Base-by-base conservation (phyloP, 192 early-diverging fungal genomes). In the Neocallimastix lanati region DNA sequence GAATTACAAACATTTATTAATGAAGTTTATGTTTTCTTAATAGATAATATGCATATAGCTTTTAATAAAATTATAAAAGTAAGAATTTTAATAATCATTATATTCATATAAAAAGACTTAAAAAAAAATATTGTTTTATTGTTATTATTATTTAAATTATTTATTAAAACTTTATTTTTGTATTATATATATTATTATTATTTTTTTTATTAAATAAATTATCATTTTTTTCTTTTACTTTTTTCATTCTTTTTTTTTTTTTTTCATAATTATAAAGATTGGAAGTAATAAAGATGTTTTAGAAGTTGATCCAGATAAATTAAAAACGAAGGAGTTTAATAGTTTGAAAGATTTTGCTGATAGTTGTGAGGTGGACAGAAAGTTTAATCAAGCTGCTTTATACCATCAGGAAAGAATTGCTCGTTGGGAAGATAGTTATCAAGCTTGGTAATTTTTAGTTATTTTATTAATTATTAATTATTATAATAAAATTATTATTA, bases 1-100 rank as follows among this genome's bases (percentile, higher is more conserved):
- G 89, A 90, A 76, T 78, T 90, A 30, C 89, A 90, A 76, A 80
- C 86, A 25, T 90, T 90, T 76, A 85, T 90, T 83, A 88, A 86
- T 77, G 84, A 89, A 80, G 77, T 90, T 13, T 90, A 90, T 82
- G 87, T 90, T 12, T 87, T 89, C 77, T 83, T 90, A 28, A 79
- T 85, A 4, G 89, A 89, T 78, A 81, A 88, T 78, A 89, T 90
- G 88, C 89, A 90, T 81, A 78, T 81, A 14, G 80, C 84, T 0
- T 81, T 90, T 29, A 84, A 87, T 81, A 82, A 84, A 77, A 83
- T 89, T 3, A 28, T 81, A 36, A 76, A 67, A 29, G 58, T 50
- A 21, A 4, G 11, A 33, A 6, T 11, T 33, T 33, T 33, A 33
- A n/a, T n/a, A n/a, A n/a, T n/a, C n/a, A n/a, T n/a, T n/a, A n/a